Percentiles rank a stretch among this genome's conserved stretches.
Conservation (phyloP, 495 filamentous ascomycete species). For the Tetracladium setigerum region DNA sequence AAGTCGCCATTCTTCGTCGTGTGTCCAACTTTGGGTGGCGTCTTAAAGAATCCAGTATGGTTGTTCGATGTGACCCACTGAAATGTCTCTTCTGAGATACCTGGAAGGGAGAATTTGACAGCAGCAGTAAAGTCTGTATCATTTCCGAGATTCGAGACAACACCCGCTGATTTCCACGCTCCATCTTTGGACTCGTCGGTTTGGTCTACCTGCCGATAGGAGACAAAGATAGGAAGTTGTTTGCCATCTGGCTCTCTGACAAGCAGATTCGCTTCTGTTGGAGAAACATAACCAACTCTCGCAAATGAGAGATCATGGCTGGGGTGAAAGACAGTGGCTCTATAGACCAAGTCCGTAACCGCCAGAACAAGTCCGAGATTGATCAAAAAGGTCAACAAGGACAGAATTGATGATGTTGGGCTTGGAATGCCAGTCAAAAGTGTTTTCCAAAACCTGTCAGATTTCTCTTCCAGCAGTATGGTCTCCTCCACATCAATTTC, state of each 20-base stretch:
- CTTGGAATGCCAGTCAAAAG: constrained; percentile 72
- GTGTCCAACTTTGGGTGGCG: constrained; percentile 54
- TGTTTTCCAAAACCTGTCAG: constrained; percentile 43
- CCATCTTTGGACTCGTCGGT: constrained; percentile 37
- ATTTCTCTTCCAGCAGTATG: constrained; percentile 30
- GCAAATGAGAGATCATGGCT: constrained; percentile 74
- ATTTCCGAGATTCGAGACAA: constrained; percentile 54
- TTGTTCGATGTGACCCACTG: constrained; percentile 79
- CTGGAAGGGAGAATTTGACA: constrained; percentile 45
- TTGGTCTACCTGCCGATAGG: constrained; percentile 40
- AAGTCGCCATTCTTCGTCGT: constrained; percentile 54
- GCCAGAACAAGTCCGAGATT: constrained; percentile 61
- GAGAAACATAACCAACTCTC: constrained; percentile 78
- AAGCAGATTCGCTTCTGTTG: constrained; percentile 69
- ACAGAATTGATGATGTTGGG: constrained; percentile 48
- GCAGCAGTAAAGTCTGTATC: constrained; percentile 75
- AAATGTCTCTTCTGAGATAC: constrained; percentile 55
- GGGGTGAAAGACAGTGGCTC: constrained; percentile 57
- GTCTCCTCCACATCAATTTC: constrained; percentile 46
- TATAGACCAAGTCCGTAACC: constrained; percentile 66
- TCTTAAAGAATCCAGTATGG: constrained; percentile 70
- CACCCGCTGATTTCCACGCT: constrained; percentile 59
- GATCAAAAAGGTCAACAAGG: constrained; percentile 56
- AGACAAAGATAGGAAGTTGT: constrained; percentile 69
- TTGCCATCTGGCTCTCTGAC: constrained; percentile 71